Percentiles rank a stretch among this genome's conserved stretches.
Evolutionary conservation across 1,139 yeast species (phyloP).

Genomic region (Candida albicans): DNA sequence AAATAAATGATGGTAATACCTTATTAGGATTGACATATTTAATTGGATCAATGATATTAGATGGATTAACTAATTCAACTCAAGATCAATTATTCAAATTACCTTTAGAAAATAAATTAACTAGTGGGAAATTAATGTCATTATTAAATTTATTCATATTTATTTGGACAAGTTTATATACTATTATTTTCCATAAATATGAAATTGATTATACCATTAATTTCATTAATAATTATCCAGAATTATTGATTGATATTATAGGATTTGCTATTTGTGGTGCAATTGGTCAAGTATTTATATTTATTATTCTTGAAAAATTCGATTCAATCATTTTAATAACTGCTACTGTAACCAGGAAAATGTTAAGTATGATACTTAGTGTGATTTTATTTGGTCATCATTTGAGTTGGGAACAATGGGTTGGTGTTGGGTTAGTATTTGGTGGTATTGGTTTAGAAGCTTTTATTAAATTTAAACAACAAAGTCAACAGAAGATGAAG

Average conservation of each 20-base stretch:
- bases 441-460: conserved; percentile 55
- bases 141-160: conserved; percentile 65
- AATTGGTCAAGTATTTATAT: conserved; percentile 88
- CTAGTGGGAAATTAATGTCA: conserved; percentile 87
- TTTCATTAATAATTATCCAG: conserved; percentile 44
- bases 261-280: conserved; percentile 82
- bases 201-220: conserved; percentile 51
- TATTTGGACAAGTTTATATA: conserved; percentile 38
- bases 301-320: conserved; percentile 76
- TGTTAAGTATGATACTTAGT: conserved; percentile 90
- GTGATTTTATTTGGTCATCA: conserved; percentile 82
- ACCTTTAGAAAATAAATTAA: conserved; percentile 21
- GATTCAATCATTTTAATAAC: conserved; percentile 85
- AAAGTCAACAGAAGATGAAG: not conserved
- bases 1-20: conserved; percentile 41
- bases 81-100: conserved; percentile 79
- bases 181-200: conserved; percentile 40
- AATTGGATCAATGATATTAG: conserved; percentile 66
- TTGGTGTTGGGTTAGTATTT: conserved; percentile 77
- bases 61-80: conserved; percentile 90
- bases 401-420: conserved; percentile 66
- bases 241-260: conserved; percentile 57
- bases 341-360: conserved; percentile 92
- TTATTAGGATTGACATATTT: conserved; percentile 62
- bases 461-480: conserved; percentile 15